Base-by-base conservation (phyloP, 768 basidiomycete genomes). In the Termitomyces sp. region DNA sequence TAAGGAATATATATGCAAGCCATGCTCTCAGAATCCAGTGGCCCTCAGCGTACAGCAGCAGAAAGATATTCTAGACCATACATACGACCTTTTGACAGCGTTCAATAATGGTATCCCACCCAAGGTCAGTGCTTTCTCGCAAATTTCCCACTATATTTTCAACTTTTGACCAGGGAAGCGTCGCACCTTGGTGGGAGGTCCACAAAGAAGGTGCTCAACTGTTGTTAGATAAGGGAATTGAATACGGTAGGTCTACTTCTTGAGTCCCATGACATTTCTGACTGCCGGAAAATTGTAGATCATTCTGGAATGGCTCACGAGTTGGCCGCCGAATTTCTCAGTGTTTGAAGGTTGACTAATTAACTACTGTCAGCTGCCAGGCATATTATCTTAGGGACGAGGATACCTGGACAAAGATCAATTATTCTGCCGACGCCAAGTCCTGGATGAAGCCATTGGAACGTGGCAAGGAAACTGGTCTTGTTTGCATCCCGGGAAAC, bases 141-240 rank as follows among this genome's bases (percentile, higher is more conserved):
- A 28, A 20, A 13, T 15, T 32, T 32, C 38, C 22, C 5, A n/a
- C n/a, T 12, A 36, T 33, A 42, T 49, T n/a, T 51, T 24, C 35
- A 38, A 49, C 5, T 9, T 56, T 20, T 15, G 36, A 28, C 13
- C 2, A 77, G 73, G 86, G 85, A 42, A 84, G 81, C 54, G 88
- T 89, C 36, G 89, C 89, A 1, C 89, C 89, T 0, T 92, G 90
- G 88, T 92, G 89, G 89, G 90, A 92, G 70, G 84, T 84, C 3
- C 86, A 83, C 71, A 85, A 82, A 63, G 88, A 89, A 70, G 86
- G 85, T 4, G 84, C 83, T 0, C 73, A 82, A 16, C 75, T 91
- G 24, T 74, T 91, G 28, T 78, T 90, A 24, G 85, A 87, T 40
- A 86, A 87, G 63, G 90, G 90, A 0, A 87, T 92, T 50, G 81